Evolutionary conservation across 106 monocot genomes (phyloP).

Genomic region (Dendrobium chrysotoxum): DNA sequence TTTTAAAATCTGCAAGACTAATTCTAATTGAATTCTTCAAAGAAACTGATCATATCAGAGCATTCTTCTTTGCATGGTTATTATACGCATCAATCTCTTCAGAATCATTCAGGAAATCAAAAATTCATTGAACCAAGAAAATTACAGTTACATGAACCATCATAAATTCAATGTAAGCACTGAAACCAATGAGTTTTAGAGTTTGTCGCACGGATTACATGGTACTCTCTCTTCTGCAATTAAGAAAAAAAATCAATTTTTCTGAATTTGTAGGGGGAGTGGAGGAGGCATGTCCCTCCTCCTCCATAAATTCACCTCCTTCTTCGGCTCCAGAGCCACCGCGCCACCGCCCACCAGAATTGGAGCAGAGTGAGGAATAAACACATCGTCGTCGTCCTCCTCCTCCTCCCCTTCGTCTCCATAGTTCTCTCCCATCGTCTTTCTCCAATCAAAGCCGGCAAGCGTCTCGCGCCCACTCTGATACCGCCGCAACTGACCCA

Average conservation of each 20-base stretch:
- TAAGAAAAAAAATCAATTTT: background rate
- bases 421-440: background rate
- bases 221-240: background rate
- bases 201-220: too few relatives aligned
- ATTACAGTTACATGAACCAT: background rate
- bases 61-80: background rate
- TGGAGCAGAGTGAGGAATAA: conserved; percentile 30
- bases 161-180: too few relatives aligned
- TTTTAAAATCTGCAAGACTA: background rate
- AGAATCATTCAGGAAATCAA: background rate
- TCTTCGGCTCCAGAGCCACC: conserved; percentile 24
- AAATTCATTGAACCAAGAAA: background rate
- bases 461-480: conserved; percentile 32
- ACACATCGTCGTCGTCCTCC: conserved; percentile 18
- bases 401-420: conserved; percentile 19
- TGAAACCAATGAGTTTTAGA: too few relatives aligned
- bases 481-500: conserved; percentile 40
- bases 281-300: conserved; percentile 34
- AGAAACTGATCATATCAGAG: background rate
- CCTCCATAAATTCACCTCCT: conserved; percentile 53
- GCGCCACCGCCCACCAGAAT: conserved; percentile 17
- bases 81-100: background rate
- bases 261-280: conserved; percentile 15
- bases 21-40: background rate
- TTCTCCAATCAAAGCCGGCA: conserved; percentile 37